Base-by-base conservation (phyloP, 495 filamentous ascomycete species). In the Parathielavia hyrcaniae region DNA sequence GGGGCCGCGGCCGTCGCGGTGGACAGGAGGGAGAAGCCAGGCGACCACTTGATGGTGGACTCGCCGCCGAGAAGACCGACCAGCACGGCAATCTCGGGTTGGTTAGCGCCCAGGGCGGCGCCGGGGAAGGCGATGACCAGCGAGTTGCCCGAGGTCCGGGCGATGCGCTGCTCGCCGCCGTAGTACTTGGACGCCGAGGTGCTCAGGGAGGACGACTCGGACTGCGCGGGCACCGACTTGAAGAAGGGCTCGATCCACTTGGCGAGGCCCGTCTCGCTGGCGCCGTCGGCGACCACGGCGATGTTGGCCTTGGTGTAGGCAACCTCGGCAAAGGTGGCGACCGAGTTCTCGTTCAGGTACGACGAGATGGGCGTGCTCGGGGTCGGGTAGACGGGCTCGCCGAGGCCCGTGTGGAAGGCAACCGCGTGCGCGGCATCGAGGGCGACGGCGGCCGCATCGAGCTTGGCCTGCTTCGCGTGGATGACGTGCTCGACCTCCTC, bases 221-320 rank as follows among this genome's bases (percentile, higher is more conserved):
- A 66, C 35, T 70, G 68, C 20, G 73, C 58, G 22, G 77, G 75
- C 20, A 83, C 77, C 44, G 74, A 71, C 59, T 75, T 74, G 80
- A 97, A 96, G 82, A 96, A 96, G 62, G 96, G 84, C 63, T 85
- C 82, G 54, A 91, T 86, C 93, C 93, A 99, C 78, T 93, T 96
- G 67, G 79, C 76, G 44, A 99, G 77, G 22, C 90, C 86, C 22
- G 77, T 71, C 41, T 88, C 82, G 61, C 84, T 83, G 55, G 89
- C 85, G 47, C 93, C 95, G 60, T 93, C 93, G 66, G 89, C 88
- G 60, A 98, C 85, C 39, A 98, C 77, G 55, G 91, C 89, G 61
- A 97, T 86, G 74, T 95, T 96, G 64, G 85, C 73, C 80, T 95
- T 96, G 62, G 83, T 76, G 71, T 92, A 97, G 48, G 88, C 91